Conservation (phyloP, 139 green algal genomes). For the Chlamydomonas applanata region DNA sequence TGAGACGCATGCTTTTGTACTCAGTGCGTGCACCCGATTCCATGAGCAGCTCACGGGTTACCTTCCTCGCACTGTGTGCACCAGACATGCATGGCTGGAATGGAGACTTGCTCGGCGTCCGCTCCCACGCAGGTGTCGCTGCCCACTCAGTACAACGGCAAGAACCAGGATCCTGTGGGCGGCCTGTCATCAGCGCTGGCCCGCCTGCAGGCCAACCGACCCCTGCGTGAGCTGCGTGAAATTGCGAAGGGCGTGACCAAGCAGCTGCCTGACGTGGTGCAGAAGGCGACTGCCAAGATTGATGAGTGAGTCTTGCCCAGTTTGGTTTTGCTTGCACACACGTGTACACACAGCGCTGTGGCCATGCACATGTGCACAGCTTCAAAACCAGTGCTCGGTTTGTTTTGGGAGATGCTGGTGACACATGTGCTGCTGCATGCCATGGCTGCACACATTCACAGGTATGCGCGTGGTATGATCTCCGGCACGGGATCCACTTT, state of each 20-base stretch:
- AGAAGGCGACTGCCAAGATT: slow-evolving; percentile 93
- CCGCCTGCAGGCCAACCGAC: slow-evolving; percentile 85
- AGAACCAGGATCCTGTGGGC: slow-evolving; percentile 96
- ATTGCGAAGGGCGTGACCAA: slow-evolving; percentile 97
- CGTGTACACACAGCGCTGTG: not conserved
- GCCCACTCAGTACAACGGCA: slow-evolving; percentile 95
- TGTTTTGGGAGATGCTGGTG: too few species aligned
- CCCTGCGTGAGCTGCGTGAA: slow-evolving; percentile 94
- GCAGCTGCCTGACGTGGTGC: slow-evolving; percentile 86
- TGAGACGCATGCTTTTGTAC: too few species aligned
- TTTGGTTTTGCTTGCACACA: not conserved
- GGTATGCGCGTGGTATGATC: slow-evolving; percentile 98
- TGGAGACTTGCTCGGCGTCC: not conserved
- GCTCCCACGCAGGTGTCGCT: slow-evolving; percentile 83
- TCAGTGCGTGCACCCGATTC: not conserved
- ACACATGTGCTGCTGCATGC: not conserved
- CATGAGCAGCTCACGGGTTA: not conserved
- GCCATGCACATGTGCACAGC: not conserved
- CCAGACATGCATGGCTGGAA: too few species aligned
- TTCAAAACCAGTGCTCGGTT: too few species aligned
- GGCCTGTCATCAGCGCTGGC: slow-evolving; percentile 85
- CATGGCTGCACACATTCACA: too few species aligned
- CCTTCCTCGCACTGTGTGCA: not conserved
- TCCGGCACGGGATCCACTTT: slow-evolving; percentile 87
- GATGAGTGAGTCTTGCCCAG: slow-evolving; percentile 68